phyloP scores from a whole-genome alignment of 1,284 basidiomycete species.

The Leccinum griseonigrum region DNA sequence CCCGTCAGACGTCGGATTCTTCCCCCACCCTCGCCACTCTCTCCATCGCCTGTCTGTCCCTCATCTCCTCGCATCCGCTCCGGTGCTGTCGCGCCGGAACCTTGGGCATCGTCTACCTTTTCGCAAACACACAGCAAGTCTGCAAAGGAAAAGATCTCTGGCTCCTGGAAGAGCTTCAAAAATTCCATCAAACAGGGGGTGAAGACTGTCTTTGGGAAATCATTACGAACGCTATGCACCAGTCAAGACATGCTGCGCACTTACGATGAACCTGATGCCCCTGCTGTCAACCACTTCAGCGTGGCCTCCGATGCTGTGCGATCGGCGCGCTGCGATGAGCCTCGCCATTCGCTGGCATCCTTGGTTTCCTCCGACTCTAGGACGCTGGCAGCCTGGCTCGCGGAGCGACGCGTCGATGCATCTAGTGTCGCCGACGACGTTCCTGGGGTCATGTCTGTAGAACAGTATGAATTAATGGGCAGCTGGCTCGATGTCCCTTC shows the following conservation, averaged over 20 bases:
- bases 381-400: conserved; percentile 41
- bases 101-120: conserved; percentile 28
- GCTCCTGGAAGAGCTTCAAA: conserved; percentile 32
- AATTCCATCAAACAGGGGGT: conserved; percentile 23
- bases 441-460: conserved; percentile 36
- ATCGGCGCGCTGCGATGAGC: conserved; percentile 1
- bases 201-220: conserved; percentile 20
- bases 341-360: conserved; percentile 24
- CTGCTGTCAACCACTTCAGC: background rate
- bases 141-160: conserved; percentile 27
- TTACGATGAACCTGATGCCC: conserved; percentile 2
- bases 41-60: conserved; percentile 25
- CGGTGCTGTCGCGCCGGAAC: conserved; percentile 41
- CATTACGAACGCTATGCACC: conserved; percentile 9
- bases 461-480: conserved; percentile 46
- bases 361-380: conserved; percentile 34
- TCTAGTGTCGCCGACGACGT: conserved; percentile 21
- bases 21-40: conserved; percentile 28
- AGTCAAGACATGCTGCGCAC: conserved; percentile 10
- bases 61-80: conserved; percentile 35
- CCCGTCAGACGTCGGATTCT: conserved; percentile 39
- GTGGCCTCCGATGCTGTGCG: conserved; percentile 2
- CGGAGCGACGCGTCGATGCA: conserved; percentile 28
- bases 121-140: conserved; percentile 20
- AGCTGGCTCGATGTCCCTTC: conserved; percentile 42